phyloP scores from a whole-genome alignment of 257 asterid species.

The Paulownia fortunei region DNA sequence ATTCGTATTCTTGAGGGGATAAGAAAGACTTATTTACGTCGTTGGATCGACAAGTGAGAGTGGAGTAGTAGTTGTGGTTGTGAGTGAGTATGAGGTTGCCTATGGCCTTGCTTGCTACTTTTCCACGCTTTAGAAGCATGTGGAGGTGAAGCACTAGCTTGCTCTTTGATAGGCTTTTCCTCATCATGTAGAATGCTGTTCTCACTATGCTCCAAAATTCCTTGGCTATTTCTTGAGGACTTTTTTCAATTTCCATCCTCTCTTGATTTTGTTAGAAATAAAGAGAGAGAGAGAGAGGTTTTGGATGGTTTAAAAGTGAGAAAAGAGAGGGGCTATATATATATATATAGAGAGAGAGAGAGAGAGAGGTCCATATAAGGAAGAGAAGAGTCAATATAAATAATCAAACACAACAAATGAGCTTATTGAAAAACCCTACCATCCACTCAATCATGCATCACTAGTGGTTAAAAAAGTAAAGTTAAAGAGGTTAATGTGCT shows the following conservation, averaged over 20 bases:
- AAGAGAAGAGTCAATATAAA: neutral
- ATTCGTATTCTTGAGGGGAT: slow-evolving; percentile 39
- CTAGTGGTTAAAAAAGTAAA: neutral
- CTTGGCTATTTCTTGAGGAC: slow-evolving; percentile 26
- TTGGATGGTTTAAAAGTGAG: neutral
- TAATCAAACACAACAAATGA: no score
- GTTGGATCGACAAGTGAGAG: slow-evolving; percentile 37
- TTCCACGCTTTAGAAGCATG: slow-evolving; percentile 28
- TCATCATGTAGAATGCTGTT: slow-evolving; percentile 25
- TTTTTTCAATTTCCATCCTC: slow-evolving; percentile 32
- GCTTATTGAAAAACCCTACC: neutral
- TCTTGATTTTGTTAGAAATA: neutral
- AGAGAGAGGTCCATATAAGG: slow-evolving; percentile 1
- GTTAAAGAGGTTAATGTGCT: neutral
- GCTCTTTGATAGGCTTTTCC: slow-evolving; percentile 28
- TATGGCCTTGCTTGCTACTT: slow-evolving; percentile 30
- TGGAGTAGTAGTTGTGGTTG: slow-evolving; percentile 27
- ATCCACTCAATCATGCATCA: neutral
- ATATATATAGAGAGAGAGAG: neutral
- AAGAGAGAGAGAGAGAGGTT: neutral
- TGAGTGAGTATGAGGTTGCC: slow-evolving; percentile 24
- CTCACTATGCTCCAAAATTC: slow-evolving; percentile 31
- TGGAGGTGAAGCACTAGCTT: slow-evolving; percentile 27
- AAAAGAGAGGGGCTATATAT: neutral
- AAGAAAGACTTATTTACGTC: slow-evolving; percentile 33